Percentiles rank a stretch among this genome's conserved stretches.
Conservation (phyloP, 176 grass and related monocot genomes). For the Eragrostis curvula region DNA sequence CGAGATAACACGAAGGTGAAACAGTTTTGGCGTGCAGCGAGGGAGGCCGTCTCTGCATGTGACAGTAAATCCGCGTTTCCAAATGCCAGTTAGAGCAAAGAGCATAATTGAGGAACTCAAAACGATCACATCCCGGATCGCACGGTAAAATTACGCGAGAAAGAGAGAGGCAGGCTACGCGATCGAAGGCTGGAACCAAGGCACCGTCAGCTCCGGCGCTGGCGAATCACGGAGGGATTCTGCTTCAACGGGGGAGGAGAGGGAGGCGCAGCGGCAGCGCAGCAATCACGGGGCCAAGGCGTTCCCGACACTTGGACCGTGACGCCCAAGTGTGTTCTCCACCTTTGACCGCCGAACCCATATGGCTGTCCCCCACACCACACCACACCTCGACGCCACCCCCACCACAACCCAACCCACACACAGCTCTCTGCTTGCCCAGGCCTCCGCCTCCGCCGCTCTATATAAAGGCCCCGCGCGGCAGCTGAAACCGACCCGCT, state of each 20-base stretch:
- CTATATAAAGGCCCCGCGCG: slow-evolving; percentile 45
- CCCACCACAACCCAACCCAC: background rate
- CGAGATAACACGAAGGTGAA: background rate
- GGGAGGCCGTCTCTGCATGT: too few relatives aligned
- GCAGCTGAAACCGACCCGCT: background rate
- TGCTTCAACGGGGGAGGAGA: background rate
- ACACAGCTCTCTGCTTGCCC: too few relatives aligned
- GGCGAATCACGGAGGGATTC: too few relatives aligned
- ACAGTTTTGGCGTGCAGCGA: background rate
- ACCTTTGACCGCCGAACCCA: slow-evolving; percentile 20
- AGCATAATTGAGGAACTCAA: too few relatives aligned
- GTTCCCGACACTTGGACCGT: slow-evolving; percentile 47
- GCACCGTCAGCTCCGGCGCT: too few relatives aligned
- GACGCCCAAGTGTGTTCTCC: slow-evolving; percentile 26
- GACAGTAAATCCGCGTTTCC: too few relatives aligned
- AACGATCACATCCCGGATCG: too few relatives aligned
- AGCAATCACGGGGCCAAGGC: rapidly evolving
- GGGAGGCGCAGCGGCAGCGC: too few relatives aligned
- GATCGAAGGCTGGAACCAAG: too few relatives aligned
- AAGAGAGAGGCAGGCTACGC: too few relatives aligned
- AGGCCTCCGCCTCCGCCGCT: slow-evolving; percentile 1
- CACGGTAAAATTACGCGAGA: too few relatives aligned
- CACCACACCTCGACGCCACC: slow-evolving; percentile 14
- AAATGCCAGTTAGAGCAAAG: too few relatives aligned
- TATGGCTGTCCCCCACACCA: slow-evolving; percentile 15